Base-by-base conservation (phyloP, 2,329 filamentous ascomycete genomes). In the Chalaropsis thielavioides region DNA sequence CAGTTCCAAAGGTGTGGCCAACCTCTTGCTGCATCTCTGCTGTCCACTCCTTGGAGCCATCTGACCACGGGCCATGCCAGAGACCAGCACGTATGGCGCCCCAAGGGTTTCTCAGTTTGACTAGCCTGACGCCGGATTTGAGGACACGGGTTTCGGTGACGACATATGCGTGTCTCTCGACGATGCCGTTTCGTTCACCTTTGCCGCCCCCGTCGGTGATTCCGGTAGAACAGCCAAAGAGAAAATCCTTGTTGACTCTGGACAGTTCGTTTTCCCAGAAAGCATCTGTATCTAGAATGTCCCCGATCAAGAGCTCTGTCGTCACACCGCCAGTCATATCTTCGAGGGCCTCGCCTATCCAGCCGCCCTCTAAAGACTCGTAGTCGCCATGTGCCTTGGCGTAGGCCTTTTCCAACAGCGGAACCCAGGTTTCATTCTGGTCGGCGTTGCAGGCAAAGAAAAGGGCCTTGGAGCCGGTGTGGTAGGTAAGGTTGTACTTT, bases 311-410 rank as follows among this genome's bases (percentile, higher is more conserved):
- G 2, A 89, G 75, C 70, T 87, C 83, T 0, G 83, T 84, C 0
- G 84, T 87, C 4, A 88, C 83, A 35, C 86, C 86, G 10, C 86
- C 85, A 0, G 80, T 83, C 3, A 85, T 75, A 71, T 87, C 65
- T 69, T 81, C 82, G 1, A 83, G 70, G 1, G 77, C 81, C 70
- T 84, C 81, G 4, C 82, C 86, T 19, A 87, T 85, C 74, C 85
- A 89, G 7, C 87, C 87, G 27, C 87, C 87, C 41, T 84, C 79
- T 44, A 91, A 83, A 0, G 87, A 82, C 17, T 79, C 83, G 69
- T 87, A 92, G 69, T 91, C 88, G 2, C 88, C 89, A 70, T 94
- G 89, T 0, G 87, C 87, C 73, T 94, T 94, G 22, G 89, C 89
- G 71, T 89, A 92, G 0, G 89, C 89, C 73, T 92, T 92, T 71